A percentile compares a stretch with the other conserved stretches of the same genome.
phyloP scores from a whole-genome alignment of 2,329 filamentous ascomycete genomes.

The Alternaria dauci region DNA sequence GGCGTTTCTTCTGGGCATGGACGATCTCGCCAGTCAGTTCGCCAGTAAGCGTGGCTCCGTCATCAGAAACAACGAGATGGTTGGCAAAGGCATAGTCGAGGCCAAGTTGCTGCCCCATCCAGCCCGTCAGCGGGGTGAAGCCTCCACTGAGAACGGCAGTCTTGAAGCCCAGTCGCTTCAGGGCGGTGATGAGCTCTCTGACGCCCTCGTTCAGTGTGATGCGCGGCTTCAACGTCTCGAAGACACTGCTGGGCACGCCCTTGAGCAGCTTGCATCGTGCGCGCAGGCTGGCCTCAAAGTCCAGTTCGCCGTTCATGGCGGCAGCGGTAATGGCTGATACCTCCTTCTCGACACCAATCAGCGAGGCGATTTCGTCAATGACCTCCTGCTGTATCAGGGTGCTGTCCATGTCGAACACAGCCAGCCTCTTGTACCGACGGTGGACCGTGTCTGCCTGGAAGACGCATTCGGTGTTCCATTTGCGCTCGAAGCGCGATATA shows the following conservation, averaged over 20 bases:
- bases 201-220: constrained; percentile 87
- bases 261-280: constrained; percentile 82
- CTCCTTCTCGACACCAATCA: constrained; percentile 79
- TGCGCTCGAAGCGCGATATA: constrained; percentile 80
- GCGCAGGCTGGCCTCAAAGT: constrained; percentile 85
- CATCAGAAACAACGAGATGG: constrained; percentile 72
- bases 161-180: constrained; percentile 83
- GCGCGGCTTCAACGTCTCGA: constrained; percentile 75
- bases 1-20: constrained; percentile 76
- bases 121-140: constrained; percentile 86
- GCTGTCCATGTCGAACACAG: constrained; percentile 98
- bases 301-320: constrained; percentile 95
- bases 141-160: constrained; percentile 92
- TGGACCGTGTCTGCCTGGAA: constrained; percentile 78
- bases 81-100: constrained; percentile 92
- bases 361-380: constrained; percentile 91
- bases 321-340: constrained; percentile 90
- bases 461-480: constrained; percentile 88
- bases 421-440: constrained; percentile 81
- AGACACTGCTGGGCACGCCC: constrained; percentile 80
- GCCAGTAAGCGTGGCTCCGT: constrained; percentile 68
- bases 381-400: constrained; percentile 97
- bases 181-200: constrained; percentile 72
- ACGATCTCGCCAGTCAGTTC: constrained; percentile 77
- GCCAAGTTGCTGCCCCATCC: constrained; percentile 81